Evolutionary conservation across 2,329 filamentous ascomycete species (phyloP), one percentile per base, ranked within the genome.

Genomic region (Fusarium falciforme): DNA sequence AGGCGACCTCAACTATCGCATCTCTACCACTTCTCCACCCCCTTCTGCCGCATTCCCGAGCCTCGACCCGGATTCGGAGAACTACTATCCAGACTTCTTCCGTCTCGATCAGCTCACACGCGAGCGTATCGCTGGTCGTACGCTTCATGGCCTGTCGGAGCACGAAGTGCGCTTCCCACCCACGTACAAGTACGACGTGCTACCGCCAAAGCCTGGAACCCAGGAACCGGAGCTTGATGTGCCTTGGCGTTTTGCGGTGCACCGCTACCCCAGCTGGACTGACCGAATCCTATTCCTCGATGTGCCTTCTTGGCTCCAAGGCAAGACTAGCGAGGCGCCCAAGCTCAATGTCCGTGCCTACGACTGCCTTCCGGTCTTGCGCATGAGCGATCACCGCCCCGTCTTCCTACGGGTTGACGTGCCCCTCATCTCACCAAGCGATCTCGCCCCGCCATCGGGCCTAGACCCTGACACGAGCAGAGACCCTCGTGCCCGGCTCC

Each of bases 1-100:
- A 0, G 96, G 96, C 27, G 96, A 99, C 82, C 88, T 99, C 69
- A 99, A 99, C 86, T 99, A 99, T 83, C 93, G 96, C 75, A 97
- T 96, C 20, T 90, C 92, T 9, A 88, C 91, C 71, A 88, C 87
- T 1, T 85, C 88, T 0, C 95, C 95, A 1, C 84, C 86, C 0
- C 85, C 88, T 1, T 83, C 86, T 3, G 91, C 93, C 60, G 86
- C 78, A 59, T 94, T 88, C 89, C 96, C 76, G 82, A 92, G 81
- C 85, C 87, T 79, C 77, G 88, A 83, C 80, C 88, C 78, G 67
- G 86, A 88, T 25, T 89, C 90, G 8, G 82, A 84, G 29, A 83
- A 89, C 49, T 90, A 96, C 82, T 95, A 90, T 79, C 86, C 87
- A 1, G 85, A 87, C 22, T 91, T 97, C 67, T 87, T 98, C 42